Evolutionary conservation across 2,329 filamentous ascomycete genomes (phyloP).

Genomic region (Aureobasidium sp.): DNA sequence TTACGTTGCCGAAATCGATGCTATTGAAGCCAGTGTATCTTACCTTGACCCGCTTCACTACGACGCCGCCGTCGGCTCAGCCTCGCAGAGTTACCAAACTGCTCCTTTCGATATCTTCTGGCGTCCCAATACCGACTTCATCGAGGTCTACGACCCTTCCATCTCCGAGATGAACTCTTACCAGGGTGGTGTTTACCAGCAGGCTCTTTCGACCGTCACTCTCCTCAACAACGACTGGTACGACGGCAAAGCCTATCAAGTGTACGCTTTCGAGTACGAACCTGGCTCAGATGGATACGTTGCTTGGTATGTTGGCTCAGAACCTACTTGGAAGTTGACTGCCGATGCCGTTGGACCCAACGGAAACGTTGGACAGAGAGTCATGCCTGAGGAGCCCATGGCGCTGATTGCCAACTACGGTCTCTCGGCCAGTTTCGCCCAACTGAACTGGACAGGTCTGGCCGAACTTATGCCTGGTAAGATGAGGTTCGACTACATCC

Average conservation of each 20-base stretch:
- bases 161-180: conserved; percentile 54
- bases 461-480: conserved; percentile 52
- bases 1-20: conserved; percentile 65
- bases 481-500: conserved; percentile 62
- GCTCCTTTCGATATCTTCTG: conserved; percentile 65
- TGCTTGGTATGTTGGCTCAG: conserved; percentile 61
- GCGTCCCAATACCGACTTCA: conserved; percentile 40
- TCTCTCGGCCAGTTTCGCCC: conserved; percentile 60
- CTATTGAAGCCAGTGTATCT: conserved; percentile 58
- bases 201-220: conserved; percentile 55
- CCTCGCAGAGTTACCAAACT: conserved; percentile 60
- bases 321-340: conserved; percentile 58
- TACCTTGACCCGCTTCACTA: conserved; percentile 41
- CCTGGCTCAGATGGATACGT: conserved; percentile 55
- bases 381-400: conserved; percentile 62
- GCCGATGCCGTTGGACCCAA: conserved; percentile 56
- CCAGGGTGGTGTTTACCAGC: conserved; percentile 55
- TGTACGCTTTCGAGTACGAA: conserved; percentile 56
- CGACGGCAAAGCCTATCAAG: conserved; percentile 56
- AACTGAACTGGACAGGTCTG: conserved; percentile 52
- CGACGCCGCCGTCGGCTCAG: conserved; percentile 49
- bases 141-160: conserved; percentile 56
- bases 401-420: conserved; percentile 61
- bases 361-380: conserved; percentile 60
- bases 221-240: conserved; percentile 62